Evolutionary conservation across 2,329 filamentous ascomycete species (phyloP).

Genomic region (Colletotrichum sidae): DNA sequence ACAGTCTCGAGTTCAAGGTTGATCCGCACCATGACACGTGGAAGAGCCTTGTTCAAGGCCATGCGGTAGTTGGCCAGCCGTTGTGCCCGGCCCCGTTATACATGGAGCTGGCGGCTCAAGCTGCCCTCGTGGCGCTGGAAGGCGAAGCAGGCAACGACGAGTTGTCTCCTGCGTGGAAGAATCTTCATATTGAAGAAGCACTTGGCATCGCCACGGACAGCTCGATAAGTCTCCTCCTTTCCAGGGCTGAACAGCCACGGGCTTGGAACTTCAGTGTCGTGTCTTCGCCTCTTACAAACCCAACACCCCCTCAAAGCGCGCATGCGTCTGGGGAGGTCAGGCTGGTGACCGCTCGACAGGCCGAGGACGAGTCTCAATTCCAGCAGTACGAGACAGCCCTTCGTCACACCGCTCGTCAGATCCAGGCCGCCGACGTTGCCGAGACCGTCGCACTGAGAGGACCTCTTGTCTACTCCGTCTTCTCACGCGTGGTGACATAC

Average conservation of each 20-base stretch:
- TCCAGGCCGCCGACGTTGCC: background rate
- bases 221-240: background rate
- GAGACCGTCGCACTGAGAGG: slow-evolving; percentile 1
- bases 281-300: background rate
- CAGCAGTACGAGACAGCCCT: background rate
- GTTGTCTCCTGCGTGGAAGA: background rate
- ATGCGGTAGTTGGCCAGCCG: background rate
- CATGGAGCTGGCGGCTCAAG: slow-evolving; percentile 11
- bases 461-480: slow-evolving; percentile 3
- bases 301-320: background rate
- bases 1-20: background rate
- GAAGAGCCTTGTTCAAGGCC: slow-evolving; percentile 7
- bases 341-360: background rate
- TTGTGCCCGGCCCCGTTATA: slow-evolving; percentile 3
- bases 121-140: background rate
- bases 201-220: background rate
- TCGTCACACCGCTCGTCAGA: background rate
- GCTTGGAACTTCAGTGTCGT: background rate
- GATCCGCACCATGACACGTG: background rate
- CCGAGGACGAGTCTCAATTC: background rate
- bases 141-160: background rate
- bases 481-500: slow-evolving; percentile 5
- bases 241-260: background rate
- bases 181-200: slow-evolving; percentile 3
- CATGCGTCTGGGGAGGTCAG: background rate